These are phyloP conservation scores for Tylopilus subfusipes DNA, from an alignment of 768 basidiomycete species.

Conservation along the genomic window DNA sequence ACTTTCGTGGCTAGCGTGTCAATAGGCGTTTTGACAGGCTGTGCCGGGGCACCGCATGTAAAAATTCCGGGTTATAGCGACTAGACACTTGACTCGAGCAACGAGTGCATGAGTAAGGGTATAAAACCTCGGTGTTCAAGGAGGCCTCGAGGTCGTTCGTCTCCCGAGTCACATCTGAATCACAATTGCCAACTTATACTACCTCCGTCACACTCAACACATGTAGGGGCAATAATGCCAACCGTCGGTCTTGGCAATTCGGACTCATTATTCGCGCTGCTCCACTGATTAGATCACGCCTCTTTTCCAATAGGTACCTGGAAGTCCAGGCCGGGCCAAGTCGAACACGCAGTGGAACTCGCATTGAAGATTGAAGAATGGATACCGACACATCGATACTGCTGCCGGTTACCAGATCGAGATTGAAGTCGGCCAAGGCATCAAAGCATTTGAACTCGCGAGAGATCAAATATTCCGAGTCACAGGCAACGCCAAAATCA, in stretches of 20 bases:
- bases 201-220: no score
- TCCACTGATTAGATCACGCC: not conserved
- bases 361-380: constrained; percentile 67
- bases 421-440: constrained; percentile 78
- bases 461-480: constrained; percentile 75
- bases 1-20: no score
- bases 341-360: constrained; percentile 68
- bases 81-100: no score
- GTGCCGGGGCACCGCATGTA: no score
- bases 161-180: no score
- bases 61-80: no score
- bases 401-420: constrained; percentile 73
- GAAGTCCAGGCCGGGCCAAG: constrained; percentile 68
- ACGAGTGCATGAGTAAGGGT: not conserved
- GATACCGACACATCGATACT: constrained; percentile 73
- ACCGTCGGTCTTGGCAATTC: constrained; percentile 60
- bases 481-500: constrained; percentile 36
- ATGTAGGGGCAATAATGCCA: no score
- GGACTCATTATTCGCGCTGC: not conserved
- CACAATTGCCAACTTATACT: constrained; percentile 66
- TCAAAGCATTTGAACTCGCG: constrained; percentile 67
- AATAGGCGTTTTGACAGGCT: no score
- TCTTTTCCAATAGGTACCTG: constrained; percentile 59
- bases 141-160: no score
- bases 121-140: constrained; percentile 1